Evolutionary conservation across 164 flowering plant genomes (phyloP), one percentile per base, ranked within the genome.

Genomic region (Nelumbo lutea): DNA sequence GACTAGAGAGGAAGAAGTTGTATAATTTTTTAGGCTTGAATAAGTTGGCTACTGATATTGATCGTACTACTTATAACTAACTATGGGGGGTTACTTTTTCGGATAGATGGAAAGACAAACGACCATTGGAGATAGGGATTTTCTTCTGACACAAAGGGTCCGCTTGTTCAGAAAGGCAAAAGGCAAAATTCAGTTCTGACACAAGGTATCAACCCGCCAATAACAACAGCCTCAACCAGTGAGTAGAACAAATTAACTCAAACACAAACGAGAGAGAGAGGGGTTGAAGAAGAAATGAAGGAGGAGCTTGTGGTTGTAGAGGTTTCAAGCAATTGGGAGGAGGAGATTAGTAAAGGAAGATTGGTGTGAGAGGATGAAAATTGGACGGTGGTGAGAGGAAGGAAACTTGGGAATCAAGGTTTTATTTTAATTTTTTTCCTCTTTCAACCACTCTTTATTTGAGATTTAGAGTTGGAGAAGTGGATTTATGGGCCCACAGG

Each of bases 131-230:
- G 41, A 42, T 8, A 65, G 51, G 73, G 84, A 76, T 76, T 76
- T 79, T 57, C 71, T 79, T 80, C 82, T 81, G 88, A 83, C 86
- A 84, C 78, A 79, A 65, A 75, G 82, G 84, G 81, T n/a, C 77
- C 83, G 69, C 55, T 64, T 58, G 51, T 11, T 70, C 73, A 68
- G 72, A 67, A 51, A 70, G 77, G 73, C 79, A 80, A 79, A 75
- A 65, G 72, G 76, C 45, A 52, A 65, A 70, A 59, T 60, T 48
- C 64, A 52, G 15, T 50, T 76, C 83, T 80, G 83, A 79, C 85
- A 78, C 78, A 73, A 73, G n/a, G 41, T 39, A 75, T 57, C 44
- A 50, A 52, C 63, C 4, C 15, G 48, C 39, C 57, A 70, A n/a
- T 44, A 41, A 42, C 2, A 64, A 70, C 46, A 39, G 47, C 44